A percentile compares a stretch with the other conserved stretches of the same genome.
These are phyloP conservation scores for Penicillium sp. DNA, from an alignment of 2,329 filamentous ascomycete species.

Conservation along the genomic window DNA sequence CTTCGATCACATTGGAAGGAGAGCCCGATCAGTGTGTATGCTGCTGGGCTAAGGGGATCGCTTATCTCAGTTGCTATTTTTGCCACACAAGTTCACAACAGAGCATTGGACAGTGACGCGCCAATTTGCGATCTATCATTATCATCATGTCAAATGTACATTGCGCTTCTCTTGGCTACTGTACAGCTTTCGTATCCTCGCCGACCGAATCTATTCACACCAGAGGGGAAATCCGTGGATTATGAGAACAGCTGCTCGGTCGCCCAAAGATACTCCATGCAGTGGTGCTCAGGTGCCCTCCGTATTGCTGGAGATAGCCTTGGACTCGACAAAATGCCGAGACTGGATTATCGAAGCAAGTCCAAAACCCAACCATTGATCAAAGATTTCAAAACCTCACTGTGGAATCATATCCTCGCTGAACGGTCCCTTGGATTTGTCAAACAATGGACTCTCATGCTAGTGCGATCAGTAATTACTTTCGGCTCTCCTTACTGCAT, in stretches of 20 bases:
- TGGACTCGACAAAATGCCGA: neutral
- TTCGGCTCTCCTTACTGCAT: neutral
- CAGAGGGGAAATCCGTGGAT: neutral
- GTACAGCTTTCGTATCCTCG: neutral
- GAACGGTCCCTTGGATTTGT: neutral
- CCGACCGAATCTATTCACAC: neutral
- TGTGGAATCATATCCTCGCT: neutral
- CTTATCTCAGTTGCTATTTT: neutral
- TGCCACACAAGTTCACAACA: neutral
- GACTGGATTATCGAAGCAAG: neutral
- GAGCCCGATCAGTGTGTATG: neutral
- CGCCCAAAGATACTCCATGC: neutral
- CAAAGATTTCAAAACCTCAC: neutral
- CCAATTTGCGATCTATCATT: neutral
- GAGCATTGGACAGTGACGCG: no score
- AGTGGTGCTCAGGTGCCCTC: neutral
- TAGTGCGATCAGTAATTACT: neutral
- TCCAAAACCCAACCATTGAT: neutral
- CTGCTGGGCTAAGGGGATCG: neutral
- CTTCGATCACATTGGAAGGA: neutral
- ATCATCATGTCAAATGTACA: neutral
- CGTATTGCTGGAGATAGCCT: neutral
- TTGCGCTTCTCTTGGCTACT: neutral
- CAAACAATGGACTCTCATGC: neutral
- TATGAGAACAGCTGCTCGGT: neutral